A percentile compares a stretch with the other conserved stretches of the same genome.
phyloP scores from a whole-genome alignment of 1,284 basidiomycete species.

The Ustilago trichophora region DNA sequence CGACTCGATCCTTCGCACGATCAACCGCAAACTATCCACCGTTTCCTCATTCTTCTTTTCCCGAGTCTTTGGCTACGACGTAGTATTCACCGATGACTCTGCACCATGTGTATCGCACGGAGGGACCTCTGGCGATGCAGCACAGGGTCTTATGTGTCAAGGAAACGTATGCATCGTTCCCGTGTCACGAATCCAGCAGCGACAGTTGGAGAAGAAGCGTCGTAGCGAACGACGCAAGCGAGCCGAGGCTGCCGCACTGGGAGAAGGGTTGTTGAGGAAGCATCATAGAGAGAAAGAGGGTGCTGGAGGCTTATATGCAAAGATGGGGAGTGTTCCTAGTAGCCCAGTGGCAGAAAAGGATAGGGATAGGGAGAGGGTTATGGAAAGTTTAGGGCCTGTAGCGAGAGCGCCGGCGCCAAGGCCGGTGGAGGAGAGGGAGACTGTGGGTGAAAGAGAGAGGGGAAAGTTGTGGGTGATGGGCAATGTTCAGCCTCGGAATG shows the following conservation, averaged over 20 bases:
- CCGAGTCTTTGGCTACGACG: conserved; percentile 32
- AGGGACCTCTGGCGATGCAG: no score
- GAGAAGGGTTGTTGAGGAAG: conserved; percentile 3
- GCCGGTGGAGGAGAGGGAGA: conserved; percentile 17
- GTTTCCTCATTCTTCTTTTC: conserved; percentile 20
- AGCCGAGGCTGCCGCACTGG: conserved; percentile 35
- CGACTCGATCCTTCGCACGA: conserved; percentile 18
- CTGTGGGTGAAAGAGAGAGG: conserved; percentile 21
- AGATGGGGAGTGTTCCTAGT: conserved; percentile 1
- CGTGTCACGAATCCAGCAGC: conserved; percentile 7
- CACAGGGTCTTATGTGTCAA: background rate
- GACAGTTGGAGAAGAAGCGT: conserved; percentile 23
- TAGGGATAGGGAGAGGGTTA: background rate
- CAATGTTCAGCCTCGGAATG: conserved; percentile 14
- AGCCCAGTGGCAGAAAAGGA: conserved; percentile 3
- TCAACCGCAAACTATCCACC: conserved; percentile 30
- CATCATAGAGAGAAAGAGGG: background rate
- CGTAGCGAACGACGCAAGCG: conserved; percentile 31
- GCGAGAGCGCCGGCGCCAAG: conserved; percentile 12
- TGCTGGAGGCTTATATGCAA: background rate
- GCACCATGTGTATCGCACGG: no score
- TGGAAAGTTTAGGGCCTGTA: conserved; percentile 8
- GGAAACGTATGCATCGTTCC: conserved; percentile 40
- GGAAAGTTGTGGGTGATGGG: conserved; percentile 43
- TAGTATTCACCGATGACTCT: conserved; percentile 16